phyloP scores from a whole-genome alignment of 2,329 filamentous ascomycete species.

The Phyllosticta ampelicida region DNA sequence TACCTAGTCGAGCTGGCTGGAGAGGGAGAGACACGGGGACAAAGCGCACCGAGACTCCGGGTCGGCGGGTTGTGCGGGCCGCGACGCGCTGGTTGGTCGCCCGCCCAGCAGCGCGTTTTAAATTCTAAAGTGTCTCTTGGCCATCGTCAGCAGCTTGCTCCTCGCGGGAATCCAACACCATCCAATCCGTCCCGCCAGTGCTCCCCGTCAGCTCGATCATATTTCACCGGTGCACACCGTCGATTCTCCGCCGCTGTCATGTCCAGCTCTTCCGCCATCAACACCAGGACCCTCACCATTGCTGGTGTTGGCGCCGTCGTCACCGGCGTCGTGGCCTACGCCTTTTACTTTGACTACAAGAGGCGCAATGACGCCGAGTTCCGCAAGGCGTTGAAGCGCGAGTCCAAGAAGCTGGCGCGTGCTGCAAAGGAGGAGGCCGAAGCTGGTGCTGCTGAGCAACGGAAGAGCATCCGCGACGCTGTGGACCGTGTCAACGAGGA shows the following conservation, averaged over 20 bases:
- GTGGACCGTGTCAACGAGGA: constrained; percentile 79
- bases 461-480: constrained; percentile 60
- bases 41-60: neutral
- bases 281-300: constrained; percentile 47
- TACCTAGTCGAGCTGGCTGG: neutral
- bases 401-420: constrained; percentile 62
- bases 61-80: neutral
- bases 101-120: neutral
- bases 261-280: constrained; percentile 32
- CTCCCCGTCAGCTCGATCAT: neutral
- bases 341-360: constrained; percentile 56
- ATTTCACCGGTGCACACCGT: neutral
- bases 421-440: constrained; percentile 63
- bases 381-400: constrained; percentile 55
- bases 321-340: constrained; percentile 51
- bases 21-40: neutral
- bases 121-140: neutral
- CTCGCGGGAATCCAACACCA: neutral
- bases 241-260: constrained; percentile 14
- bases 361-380: constrained; percentile 54
- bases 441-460: constrained; percentile 53
- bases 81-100: neutral
- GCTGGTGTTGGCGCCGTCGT: constrained; percentile 48
- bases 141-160: neutral
- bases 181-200: neutral